phyloP scores from a whole-genome alignment of 148 eudicot genomes.

The Cornus florida region DNA sequence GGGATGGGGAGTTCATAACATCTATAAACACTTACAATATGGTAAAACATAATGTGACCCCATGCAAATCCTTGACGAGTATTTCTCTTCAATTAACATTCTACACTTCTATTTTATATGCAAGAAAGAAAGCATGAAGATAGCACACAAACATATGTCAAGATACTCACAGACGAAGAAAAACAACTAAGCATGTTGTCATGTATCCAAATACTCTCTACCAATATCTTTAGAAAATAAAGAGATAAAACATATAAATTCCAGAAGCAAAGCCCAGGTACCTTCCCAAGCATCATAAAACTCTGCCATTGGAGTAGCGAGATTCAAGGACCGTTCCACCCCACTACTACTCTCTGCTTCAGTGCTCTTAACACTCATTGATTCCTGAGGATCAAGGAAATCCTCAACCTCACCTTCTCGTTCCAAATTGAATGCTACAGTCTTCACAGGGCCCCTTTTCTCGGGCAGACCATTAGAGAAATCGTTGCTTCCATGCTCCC shows the following conservation, averaged over 20 bases:
- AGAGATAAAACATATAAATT: neutral
- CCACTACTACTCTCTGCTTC: slow-evolving; percentile 22
- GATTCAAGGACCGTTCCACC: slow-evolving; percentile 41
- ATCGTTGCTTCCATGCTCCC: slow-evolving; percentile 12
- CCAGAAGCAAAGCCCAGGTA: slow-evolving; percentile 15
- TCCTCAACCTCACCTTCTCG: slow-evolving; percentile 52
- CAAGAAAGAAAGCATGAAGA: neutral
- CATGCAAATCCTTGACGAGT: neutral
- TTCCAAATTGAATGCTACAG: slow-evolving; percentile 27
- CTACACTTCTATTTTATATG: neutral
- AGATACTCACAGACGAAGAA: neutral
- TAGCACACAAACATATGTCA: neutral
- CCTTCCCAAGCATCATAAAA: slow-evolving; percentile 98
- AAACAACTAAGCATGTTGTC: neutral
- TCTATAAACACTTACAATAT: neutral
- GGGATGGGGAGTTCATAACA: neutral
- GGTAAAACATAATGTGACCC: neutral
- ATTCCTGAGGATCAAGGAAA: slow-evolving; percentile 73
- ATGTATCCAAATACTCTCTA: neutral
- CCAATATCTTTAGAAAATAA: neutral
- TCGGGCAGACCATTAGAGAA: slow-evolving; percentile 17
- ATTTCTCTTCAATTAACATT: neutral
- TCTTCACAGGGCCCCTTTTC: slow-evolving; percentile 25
- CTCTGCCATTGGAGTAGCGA: slow-evolving; percentile 51
- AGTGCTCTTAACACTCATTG: slow-evolving; percentile 49